Evolutionary conservation across 179 eudicot genomes (phyloP).

Genomic region (Heliamphora pulchella): DNA sequence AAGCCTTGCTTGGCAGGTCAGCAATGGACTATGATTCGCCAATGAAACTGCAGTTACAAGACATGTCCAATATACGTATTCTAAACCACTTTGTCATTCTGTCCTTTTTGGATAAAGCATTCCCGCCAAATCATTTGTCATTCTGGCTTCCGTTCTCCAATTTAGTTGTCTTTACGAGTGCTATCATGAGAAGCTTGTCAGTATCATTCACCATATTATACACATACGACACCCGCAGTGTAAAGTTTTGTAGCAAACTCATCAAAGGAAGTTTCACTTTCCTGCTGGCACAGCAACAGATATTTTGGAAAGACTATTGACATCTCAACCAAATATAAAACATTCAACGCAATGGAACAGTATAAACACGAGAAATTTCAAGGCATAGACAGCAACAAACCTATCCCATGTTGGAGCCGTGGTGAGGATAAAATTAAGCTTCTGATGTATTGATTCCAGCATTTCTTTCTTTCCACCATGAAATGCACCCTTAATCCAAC

Average conservation of each 20-base stretch:
- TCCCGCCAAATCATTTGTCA: neutral
- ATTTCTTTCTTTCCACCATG: slow-evolving; percentile 54
- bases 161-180: neutral
- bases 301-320: neutral
- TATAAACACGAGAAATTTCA: neutral
- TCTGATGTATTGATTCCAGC: slow-evolving; percentile 61
- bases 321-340: slow-evolving; percentile 1
- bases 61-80: neutral
- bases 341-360: neutral
- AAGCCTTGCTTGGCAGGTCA: neutral
- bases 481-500: slow-evolving; percentile 74
- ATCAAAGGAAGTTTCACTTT: neutral
- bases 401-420: slow-evolving; percentile 90
- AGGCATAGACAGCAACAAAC: slow-evolving; percentile 32
- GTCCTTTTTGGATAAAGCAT: neutral
- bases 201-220: neutral
- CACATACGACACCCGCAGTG: neutral
- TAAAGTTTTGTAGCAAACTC: neutral
- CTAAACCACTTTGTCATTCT: neutral
- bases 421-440: slow-evolving; percentile 54
- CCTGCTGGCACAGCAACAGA: neutral
- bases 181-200: neutral
- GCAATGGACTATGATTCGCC: neutral
- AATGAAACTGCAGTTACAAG: neutral
- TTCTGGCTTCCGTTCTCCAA: slow-evolving; percentile 1